Percentiles rank a stretch among this genome's conserved stretches.
These are phyloP conservation scores for Alternaria sp. DNA, from an alignment of 2,329 filamentous ascomycete species.

Conservation along the genomic window DNA sequence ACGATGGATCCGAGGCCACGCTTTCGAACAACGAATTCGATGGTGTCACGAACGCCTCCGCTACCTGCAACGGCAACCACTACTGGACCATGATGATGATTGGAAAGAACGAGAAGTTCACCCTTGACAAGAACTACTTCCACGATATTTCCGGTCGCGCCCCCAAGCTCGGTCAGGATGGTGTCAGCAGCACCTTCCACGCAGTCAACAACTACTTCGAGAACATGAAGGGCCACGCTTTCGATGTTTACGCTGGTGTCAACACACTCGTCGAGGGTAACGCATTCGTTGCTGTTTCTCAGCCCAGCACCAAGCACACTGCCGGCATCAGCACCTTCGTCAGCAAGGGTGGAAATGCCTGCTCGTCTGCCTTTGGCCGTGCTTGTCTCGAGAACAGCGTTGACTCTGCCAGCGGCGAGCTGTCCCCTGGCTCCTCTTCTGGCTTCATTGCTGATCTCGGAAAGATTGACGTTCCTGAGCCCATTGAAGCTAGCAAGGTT, in stretches of 20 bases:
- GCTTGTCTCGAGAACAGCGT: constrained; percentile 32
- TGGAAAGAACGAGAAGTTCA: constrained; percentile 54
- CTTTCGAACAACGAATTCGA: constrained; percentile 60
- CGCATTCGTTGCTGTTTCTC: constrained; percentile 55
- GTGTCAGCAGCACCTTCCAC: constrained; percentile 32
- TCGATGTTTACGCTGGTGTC: constrained; percentile 50
- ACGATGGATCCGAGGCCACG: constrained; percentile 52
- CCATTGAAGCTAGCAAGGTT: constrained; percentile 28
- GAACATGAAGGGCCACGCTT: constrained; percentile 54
- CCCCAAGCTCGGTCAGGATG: constrained; percentile 55
- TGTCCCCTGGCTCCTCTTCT: constrained; percentile 19
- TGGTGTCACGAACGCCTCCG: constrained; percentile 55
- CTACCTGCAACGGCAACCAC: constrained; percentile 57
- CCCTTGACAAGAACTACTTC: constrained; percentile 57
- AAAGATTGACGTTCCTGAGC: constrained; percentile 23
- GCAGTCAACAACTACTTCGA: constrained; percentile 49
- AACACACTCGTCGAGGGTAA: constrained; percentile 56
- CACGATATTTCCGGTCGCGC: constrained; percentile 57
- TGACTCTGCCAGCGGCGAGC: constrained; percentile 31
- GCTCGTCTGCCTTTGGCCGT: constrained; percentile 30
- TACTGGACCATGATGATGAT: constrained; percentile 59
- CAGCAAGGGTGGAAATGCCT: constrained; percentile 39
- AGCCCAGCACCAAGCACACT: constrained; percentile 47
- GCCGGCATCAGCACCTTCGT: constrained; percentile 40
- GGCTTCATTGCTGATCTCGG: constrained; percentile 28